phyloP scores from a whole-genome alignment of 1,139 yeast genomes.

The Sugiyamaella xylanicola region DNA sequence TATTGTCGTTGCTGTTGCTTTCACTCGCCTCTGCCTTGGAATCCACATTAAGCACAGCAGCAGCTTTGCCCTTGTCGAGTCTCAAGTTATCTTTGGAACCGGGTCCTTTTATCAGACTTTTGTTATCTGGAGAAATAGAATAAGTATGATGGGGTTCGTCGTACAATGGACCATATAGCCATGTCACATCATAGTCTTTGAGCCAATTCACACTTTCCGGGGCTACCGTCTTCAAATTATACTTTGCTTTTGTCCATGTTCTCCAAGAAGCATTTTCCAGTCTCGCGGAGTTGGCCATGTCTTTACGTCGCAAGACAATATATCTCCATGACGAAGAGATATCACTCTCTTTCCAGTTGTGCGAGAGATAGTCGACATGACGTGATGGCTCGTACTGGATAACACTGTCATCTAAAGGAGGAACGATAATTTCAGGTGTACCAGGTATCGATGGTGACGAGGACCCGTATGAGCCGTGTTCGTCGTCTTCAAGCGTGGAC shows the following conservation, averaged over 20 bases:
- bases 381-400: constrained; percentile 77
- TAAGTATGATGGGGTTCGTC: constrained; percentile 47
- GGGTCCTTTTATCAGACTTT: constrained; percentile 18
- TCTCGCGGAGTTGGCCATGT: constrained; percentile 59
- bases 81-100: constrained; percentile 17
- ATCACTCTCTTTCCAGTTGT: constrained; percentile 93
- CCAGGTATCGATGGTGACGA: constrained; percentile 29
- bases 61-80: constrained; percentile 10
- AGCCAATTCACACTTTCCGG: constrained; percentile 83
- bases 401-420: constrained; percentile 73
- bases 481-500: constrained; percentile 16
- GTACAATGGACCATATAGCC: constrained; percentile 83
- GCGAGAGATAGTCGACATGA: constrained; percentile 93
- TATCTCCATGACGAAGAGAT: constrained; percentile 95
- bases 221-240: constrained; percentile 68
- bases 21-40: constrained; percentile 27
- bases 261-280: constrained; percentile 86
- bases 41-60: background rate
- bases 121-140: constrained; percentile 30
- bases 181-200: constrained; percentile 79
- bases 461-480: constrained; percentile 17
- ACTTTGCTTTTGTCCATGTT: constrained; percentile 82
- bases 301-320: constrained; percentile 74
- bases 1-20: constrained; percentile 26
- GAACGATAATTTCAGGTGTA: constrained; percentile 44